Evolutionary conservation across 352 stramenopile species (phyloP).

Genomic region (Thraustochytrium striatum): DNA sequence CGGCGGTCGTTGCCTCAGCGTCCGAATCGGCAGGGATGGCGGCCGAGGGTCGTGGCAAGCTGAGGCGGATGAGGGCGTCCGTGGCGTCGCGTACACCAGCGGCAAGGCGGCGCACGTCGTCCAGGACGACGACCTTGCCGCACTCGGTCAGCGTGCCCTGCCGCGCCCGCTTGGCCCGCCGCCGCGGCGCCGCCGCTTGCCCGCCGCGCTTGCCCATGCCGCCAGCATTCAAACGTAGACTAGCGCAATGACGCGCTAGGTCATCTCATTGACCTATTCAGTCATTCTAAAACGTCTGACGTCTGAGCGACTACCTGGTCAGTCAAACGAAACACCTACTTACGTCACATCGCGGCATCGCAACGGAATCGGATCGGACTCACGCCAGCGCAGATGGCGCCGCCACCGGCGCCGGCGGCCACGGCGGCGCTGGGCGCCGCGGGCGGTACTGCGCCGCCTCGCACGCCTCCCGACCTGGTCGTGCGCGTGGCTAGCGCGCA

Average conservation of each 20-base stretch:
- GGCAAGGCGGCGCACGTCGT: not conserved
- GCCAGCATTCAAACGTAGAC: not conserved
- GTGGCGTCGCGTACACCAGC: not conserved
- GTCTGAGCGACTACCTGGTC: not conserved
- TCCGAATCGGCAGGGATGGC: not conserved
- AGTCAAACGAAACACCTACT: no score
- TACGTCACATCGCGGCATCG: no score
- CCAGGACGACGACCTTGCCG: slow-evolving; percentile 32
- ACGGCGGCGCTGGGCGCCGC: no score
- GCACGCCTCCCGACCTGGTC: no score
- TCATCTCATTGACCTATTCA: not conserved
- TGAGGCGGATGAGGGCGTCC: not conserved
- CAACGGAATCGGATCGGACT: no score
- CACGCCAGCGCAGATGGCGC: no score
- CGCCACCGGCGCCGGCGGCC: no score
- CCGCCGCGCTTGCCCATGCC: not conserved
- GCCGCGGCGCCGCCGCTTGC: no score
- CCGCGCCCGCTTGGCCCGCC: not conserved
- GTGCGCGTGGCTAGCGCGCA: no score
- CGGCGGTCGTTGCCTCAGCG: not conserved
- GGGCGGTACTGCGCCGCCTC: no score
- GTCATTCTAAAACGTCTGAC: not conserved
- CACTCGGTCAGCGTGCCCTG: slow-evolving; percentile 17
- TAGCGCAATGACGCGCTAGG: not conserved
- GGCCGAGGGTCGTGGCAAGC: not conserved